A percentile compares a stretch with the other conserved stretches of the same genome.
phyloP scores from a whole-genome alignment of 1,284 basidiomycete genomes.

The Fomes fomentarius region DNA sequence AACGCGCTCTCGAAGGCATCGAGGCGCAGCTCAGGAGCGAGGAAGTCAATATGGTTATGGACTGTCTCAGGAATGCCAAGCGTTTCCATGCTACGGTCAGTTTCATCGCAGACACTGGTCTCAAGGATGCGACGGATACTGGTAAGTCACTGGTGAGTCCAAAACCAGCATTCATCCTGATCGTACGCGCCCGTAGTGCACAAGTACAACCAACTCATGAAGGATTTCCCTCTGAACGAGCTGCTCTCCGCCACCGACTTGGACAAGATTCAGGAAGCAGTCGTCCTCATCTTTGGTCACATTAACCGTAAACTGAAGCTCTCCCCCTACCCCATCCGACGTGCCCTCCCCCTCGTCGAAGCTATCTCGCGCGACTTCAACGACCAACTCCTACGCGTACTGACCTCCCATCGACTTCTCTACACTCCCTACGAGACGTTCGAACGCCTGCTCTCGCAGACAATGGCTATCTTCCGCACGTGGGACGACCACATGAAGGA shows the following conservation, averaged over 20 bases:
- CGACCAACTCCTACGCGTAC: constrained; percentile 89
- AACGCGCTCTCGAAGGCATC: constrained; percentile 91
- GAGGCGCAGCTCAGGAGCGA: constrained; percentile 92
- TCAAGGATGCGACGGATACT: constrained; percentile 90
- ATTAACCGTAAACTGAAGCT: constrained; percentile 95
- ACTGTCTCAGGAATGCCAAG: constrained; percentile 94
- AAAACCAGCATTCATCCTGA: background rate
- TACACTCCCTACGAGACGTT: constrained; percentile 96
- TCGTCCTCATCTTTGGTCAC: constrained; percentile 89
- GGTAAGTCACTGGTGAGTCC: constrained; percentile 50
- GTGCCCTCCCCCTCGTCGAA: constrained; percentile 95
- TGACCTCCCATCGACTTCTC: constrained; percentile 88
- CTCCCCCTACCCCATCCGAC: constrained; percentile 94
- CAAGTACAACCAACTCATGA: constrained; percentile 98
- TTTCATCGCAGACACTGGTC: constrained; percentile 96
- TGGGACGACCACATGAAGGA: constrained; percentile 99
- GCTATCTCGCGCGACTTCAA: constrained; percentile 98
- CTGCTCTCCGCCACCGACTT: constrained; percentile 95
- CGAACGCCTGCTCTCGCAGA: constrained; percentile 80
- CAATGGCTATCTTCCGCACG: constrained; percentile 84
- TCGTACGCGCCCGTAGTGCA: constrained; percentile 59
- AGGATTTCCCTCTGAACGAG: constrained; percentile 97
- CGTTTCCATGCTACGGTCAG: constrained; percentile 97
- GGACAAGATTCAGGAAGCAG: constrained; percentile 90
- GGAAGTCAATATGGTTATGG: constrained; percentile 94